phyloP scores from a whole-genome alignment of 129 eudicot genomes.

The Flaveria brownii region DNA sequence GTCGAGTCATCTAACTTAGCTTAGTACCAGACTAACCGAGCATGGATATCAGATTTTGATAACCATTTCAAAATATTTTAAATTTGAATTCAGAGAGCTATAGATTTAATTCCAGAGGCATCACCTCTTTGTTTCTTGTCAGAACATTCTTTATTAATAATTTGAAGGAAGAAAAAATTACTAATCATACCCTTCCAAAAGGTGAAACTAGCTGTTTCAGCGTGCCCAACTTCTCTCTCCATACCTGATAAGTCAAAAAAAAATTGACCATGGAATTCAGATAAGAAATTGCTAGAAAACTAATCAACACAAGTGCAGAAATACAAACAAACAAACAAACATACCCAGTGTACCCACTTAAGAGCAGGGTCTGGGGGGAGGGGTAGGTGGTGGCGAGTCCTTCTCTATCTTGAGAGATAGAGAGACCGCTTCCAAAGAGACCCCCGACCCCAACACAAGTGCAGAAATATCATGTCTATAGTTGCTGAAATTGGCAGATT shows the following conservation, averaged over 20 bases:
- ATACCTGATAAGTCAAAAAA: not conserved
- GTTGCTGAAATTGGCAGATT: not conserved
- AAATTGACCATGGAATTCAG: not conserved
- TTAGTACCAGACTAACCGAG: not conserved
- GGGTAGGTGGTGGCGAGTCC: too few relatives aligned
- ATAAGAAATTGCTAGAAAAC: not conserved
- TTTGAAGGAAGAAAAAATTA: not conserved
- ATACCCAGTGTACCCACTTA: too few relatives aligned
- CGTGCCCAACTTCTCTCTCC: not conserved
- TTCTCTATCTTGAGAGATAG: too few relatives aligned
- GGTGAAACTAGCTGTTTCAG: constrained; percentile 16
- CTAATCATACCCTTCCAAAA: constrained; percentile 12
- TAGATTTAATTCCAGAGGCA: not conserved
- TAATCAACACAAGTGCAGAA: not conserved
- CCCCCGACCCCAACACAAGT: not conserved
- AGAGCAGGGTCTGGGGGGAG: too few relatives aligned
- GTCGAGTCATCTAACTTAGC: not conserved
- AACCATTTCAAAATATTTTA: not conserved
- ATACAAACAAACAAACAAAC: not conserved
- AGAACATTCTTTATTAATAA: not conserved
- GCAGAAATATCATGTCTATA: not conserved
- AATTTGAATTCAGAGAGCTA: not conserved
- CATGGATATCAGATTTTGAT: not conserved
- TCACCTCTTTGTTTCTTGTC: not conserved
- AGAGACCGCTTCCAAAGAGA: too few relatives aligned